A percentile compares a stretch with the other conserved stretches of the same genome.
Conservation (phyloP, 2,329 filamentous ascomycete genomes). For the Diatrype stigma region DNA sequence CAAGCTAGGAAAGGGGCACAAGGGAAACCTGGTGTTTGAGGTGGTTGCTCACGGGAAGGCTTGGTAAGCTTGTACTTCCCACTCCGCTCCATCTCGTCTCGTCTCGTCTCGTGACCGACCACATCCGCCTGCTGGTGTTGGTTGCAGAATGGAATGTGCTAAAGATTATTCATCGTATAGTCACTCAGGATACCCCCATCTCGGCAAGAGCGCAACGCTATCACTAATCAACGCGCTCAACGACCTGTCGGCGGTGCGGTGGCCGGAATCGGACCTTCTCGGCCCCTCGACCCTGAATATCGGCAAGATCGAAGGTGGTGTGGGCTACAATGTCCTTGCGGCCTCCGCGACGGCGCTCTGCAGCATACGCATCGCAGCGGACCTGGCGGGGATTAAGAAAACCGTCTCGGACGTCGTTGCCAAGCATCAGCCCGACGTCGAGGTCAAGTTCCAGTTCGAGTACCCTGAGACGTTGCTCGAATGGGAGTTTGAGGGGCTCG, state of each 20-base stretch:
- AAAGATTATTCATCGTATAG: too few species aligned
- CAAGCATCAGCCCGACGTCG: constrained; percentile 28
- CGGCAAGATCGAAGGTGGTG: constrained; percentile 34
- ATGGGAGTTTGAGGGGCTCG: constrained; percentile 34
- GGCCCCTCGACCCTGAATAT: constrained; percentile 36
- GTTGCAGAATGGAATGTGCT: not conserved
- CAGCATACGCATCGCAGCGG: constrained; percentile 33
- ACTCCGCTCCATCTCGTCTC: too few species aligned
- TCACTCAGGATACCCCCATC: constrained; percentile 33
- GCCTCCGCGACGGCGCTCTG: constrained; percentile 34
- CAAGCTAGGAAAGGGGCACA: constrained; percentile 50
- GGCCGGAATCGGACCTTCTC: constrained; percentile 32
- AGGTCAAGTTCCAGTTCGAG: constrained; percentile 30
- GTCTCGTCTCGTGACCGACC: too few species aligned
- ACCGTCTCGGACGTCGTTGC: constrained; percentile 28
- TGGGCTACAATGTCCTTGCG: constrained; percentile 35
- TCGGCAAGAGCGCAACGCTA: constrained; percentile 29
- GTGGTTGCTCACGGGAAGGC: constrained; percentile 24
- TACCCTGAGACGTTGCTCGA: constrained; percentile 35
- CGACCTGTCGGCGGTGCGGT: constrained; percentile 25
- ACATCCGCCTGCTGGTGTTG: not conserved
- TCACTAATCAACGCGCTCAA: constrained; percentile 28
- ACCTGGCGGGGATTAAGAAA: constrained; percentile 29
- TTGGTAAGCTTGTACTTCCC: constrained; percentile 19
- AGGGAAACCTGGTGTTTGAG: constrained; percentile 37